A percentile compares a stretch with the other conserved stretches of the same genome.
phyloP scores from a whole-genome alignment of 1,284 basidiomycete species.

The Ustilago xerochloae region DNA sequence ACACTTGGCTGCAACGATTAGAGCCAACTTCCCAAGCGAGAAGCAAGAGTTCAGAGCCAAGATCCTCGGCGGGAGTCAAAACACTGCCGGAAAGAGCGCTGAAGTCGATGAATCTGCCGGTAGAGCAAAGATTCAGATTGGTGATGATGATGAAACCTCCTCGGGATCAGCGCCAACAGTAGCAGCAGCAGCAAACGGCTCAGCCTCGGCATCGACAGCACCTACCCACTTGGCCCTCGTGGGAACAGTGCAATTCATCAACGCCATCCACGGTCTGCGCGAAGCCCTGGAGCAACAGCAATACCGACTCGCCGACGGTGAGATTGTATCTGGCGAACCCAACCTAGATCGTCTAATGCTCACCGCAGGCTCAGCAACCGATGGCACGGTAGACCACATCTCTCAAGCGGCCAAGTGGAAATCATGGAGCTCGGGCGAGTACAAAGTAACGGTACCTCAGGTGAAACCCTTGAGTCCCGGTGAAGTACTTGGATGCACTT shows the following conservation, averaged over 20 bases:
- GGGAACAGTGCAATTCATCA: constrained; percentile 67
- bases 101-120: constrained; percentile 34
- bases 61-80: constrained; percentile 48
- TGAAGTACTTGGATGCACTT: constrained; percentile 96
- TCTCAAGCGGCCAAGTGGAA: constrained; percentile 45
- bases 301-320: constrained; percentile 32
- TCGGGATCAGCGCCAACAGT: too few species aligned
- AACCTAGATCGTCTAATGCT: constrained; percentile 31
- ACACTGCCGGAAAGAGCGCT: constrained; percentile 10
- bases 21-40: constrained; percentile 83
- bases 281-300: constrained; percentile 53
- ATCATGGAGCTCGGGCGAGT: constrained; percentile 46
- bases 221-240: constrained; percentile 62
- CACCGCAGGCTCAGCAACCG: constrained; percentile 17
- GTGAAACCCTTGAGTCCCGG: constrained; percentile 94
- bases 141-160: constrained; percentile 14
- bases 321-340: constrained; percentile 21
- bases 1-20: constrained; percentile 84
- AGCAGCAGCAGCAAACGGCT: not conserved
- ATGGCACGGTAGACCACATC: constrained; percentile 31
- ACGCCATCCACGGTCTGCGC: constrained; percentile 59
- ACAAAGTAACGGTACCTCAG: constrained; percentile 76
- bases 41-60: constrained; percentile 77
- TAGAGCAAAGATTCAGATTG: constrained; percentile 40
- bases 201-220: not conserved